These are phyloP conservation scores for Fusarium floridanum DNA, from an alignment of 2,329 filamentous ascomycete genomes.

Conservation along the genomic window DNA sequence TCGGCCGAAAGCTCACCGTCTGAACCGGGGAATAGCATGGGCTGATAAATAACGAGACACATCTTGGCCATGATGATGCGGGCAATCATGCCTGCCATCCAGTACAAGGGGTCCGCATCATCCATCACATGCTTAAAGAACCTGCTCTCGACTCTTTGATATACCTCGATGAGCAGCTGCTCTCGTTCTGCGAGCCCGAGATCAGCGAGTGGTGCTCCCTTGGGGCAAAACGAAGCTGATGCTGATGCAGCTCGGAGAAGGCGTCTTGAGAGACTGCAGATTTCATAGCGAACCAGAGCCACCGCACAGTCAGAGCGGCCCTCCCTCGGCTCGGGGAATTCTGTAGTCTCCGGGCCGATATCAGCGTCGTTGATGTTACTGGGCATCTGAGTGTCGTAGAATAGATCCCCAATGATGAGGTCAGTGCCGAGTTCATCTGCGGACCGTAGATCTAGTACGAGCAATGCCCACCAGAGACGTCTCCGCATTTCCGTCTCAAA, in stretches of 20 bases:
- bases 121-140: slow-evolving; percentile 67
- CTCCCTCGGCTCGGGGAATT: slow-evolving; percentile 60
- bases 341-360: slow-evolving; percentile 60
- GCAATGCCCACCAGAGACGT: slow-evolving; percentile 72
- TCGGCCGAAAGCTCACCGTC: slow-evolving; percentile 70
- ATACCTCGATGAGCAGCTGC: slow-evolving; percentile 64
- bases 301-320: slow-evolving; percentile 67
- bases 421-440: slow-evolving; percentile 67
- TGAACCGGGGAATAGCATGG: slow-evolving; percentile 72
- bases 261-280: slow-evolving; percentile 57
- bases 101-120: slow-evolving; percentile 68
- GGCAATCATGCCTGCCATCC: slow-evolving; percentile 76
- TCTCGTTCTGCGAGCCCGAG: slow-evolving; percentile 54
- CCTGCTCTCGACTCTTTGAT: slow-evolving; percentile 66
- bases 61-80: slow-evolving; percentile 83
- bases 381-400: slow-evolving; percentile 63
- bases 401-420: slow-evolving; percentile 56
- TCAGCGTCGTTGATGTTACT: slow-evolving; percentile 65
- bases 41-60: slow-evolving; percentile 82
- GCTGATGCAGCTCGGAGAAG: slow-evolving; percentile 52
- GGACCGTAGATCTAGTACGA: slow-evolving; percentile 67
- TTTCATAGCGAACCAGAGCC: slow-evolving; percentile 64
- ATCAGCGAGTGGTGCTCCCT: slow-evolving; percentile 37
- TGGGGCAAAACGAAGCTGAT: slow-evolving; percentile 49
- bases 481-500: slow-evolving; percentile 72